These are phyloP conservation scores for Candida krabiensis DNA, from an alignment of 805 yeast species.

Conservation along the genomic window DNA sequence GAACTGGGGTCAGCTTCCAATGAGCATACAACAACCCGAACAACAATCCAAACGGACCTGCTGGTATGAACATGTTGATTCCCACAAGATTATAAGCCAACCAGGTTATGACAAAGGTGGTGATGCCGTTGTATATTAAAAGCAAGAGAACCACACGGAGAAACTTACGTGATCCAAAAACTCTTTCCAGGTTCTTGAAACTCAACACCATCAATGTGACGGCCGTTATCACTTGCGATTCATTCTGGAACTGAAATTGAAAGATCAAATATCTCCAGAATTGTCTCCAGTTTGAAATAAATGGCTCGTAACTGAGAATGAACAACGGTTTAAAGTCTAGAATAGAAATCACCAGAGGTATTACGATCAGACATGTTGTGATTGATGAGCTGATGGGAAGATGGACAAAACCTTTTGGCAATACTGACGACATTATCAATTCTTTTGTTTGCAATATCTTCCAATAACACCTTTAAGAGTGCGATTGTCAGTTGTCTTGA, in stretches of 20 bases:
- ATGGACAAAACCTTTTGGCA: slow-evolving; percentile 32
- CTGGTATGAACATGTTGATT: slow-evolving; percentile 41
- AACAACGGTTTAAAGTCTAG: slow-evolving; percentile 45
- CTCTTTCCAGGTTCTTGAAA: slow-evolving; percentile 55
- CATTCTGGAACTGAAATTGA: slow-evolving; percentile 57
- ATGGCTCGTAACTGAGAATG: slow-evolving; percentile 50
- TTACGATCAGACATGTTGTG: slow-evolving; percentile 34
- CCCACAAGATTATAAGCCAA: slow-evolving; percentile 31
- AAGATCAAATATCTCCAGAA: slow-evolving; percentile 53
- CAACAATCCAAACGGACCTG: slow-evolving; percentile 44
- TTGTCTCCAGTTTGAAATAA: slow-evolving; percentile 52
- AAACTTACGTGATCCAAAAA: slow-evolving; percentile 56
- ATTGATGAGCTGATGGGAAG: slow-evolving; percentile 42
- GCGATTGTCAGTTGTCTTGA: too few relatives aligned
- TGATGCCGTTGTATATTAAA: slow-evolving; percentile 46
- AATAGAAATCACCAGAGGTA: slow-evolving; percentile 44
- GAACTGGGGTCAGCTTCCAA: slow-evolving; percentile 40
- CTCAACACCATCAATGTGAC: slow-evolving; percentile 48
- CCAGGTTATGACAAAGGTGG: slow-evolving; percentile 36
- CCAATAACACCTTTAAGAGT: too few relatives aligned
- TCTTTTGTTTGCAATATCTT: too few relatives aligned
- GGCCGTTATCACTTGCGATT: slow-evolving; percentile 52
- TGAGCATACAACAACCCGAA: slow-evolving; percentile 40
- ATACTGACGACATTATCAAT: slow-evolving; percentile 27
- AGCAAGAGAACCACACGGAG: slow-evolving; percentile 45